phyloP scores from a whole-genome alignment of 805 yeast species.

The Zygotorulaspora sp. region DNA sequence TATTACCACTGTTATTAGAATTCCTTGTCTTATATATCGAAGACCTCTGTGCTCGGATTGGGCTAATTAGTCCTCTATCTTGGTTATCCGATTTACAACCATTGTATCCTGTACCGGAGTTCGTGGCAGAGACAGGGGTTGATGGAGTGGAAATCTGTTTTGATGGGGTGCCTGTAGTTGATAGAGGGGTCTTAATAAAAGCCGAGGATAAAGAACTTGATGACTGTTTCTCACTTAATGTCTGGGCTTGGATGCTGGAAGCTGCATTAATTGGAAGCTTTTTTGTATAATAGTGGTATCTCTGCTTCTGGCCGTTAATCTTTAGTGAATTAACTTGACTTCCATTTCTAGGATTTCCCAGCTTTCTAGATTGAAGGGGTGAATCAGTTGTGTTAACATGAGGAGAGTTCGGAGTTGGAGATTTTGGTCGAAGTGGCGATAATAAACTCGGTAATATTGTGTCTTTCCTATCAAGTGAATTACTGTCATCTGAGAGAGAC shows the following conservation, averaged over 20 bases:
- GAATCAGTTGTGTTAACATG: slow-evolving; percentile 1
- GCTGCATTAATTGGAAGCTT: slow-evolving; percentile 23
- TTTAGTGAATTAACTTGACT: slow-evolving; percentile 27
- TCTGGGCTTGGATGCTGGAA: slow-evolving; percentile 21
- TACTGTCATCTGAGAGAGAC: slow-evolving; percentile 1
- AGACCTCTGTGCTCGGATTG: slow-evolving; percentile 6
- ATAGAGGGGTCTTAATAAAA: slow-evolving; percentile 27
- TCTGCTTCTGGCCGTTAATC: slow-evolving; percentile 33
- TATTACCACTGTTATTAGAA: slow-evolving; percentile 1
- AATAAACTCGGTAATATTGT: slow-evolving; percentile 10
- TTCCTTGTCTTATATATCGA: not conserved
- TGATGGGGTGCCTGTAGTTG: slow-evolving; percentile 25
- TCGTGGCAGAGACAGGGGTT: slow-evolving; percentile 22
- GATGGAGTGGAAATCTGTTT: slow-evolving; percentile 23
- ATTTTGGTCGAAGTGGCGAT: slow-evolving; percentile 25
- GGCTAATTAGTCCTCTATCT: slow-evolving; percentile 10
- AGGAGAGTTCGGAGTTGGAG: slow-evolving; percentile 10
- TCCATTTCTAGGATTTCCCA: slow-evolving; percentile 1
- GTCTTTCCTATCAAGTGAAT: slow-evolving; percentile 2
- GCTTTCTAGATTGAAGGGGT: slow-evolving; percentile 5
- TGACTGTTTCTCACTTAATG: slow-evolving; percentile 26
- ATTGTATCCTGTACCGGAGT: slow-evolving; percentile 2
- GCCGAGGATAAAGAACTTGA: slow-evolving; percentile 26
- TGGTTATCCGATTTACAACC: not conserved
- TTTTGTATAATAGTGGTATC: slow-evolving; percentile 32